Conservation (phyloP, 1,139 yeast species). For the Candida glucosophila region DNA sequence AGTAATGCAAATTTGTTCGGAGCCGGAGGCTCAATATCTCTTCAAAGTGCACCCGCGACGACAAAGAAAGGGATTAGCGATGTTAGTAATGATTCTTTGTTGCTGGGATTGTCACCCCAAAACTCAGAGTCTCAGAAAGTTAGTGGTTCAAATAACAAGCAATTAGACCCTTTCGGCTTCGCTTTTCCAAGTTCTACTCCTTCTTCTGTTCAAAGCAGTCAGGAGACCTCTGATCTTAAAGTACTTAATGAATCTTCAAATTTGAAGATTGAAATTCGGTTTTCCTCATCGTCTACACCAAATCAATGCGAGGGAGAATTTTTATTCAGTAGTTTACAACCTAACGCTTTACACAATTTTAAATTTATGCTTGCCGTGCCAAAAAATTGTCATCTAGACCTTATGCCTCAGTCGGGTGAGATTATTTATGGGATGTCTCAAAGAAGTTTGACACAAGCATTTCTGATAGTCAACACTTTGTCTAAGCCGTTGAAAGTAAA, state of each 20-base stretch:
- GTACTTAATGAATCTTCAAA: conserved; percentile 39
- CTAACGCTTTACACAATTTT: conserved; percentile 30
- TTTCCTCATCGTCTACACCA: conserved; percentile 26
- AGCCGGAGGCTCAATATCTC: conserved; percentile 36
- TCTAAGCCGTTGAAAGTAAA: conserved; percentile 56
- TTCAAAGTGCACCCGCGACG: conserved; percentile 16
- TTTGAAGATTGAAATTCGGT: conserved; percentile 45
- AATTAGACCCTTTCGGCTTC: conserved; percentile 45
- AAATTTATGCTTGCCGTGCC: conserved; percentile 81
- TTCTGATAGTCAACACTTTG: conserved; percentile 47
- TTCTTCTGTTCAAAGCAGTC: conserved; percentile 16
- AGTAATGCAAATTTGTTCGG: conserved; percentile 37
- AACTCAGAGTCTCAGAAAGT: conserved; percentile 41
- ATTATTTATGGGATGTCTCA: conserved; percentile 40
- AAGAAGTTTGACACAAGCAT: conserved; percentile 52
- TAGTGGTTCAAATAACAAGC: conserved; percentile 28
- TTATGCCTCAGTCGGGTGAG: conserved; percentile 65
- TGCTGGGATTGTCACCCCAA: conserved; percentile 40
- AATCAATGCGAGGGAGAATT: conserved; percentile 36
- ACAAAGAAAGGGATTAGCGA: conserved; percentile 3
- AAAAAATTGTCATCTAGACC: conserved; percentile 52
- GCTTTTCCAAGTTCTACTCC: conserved; percentile 37
- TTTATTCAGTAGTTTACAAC: conserved; percentile 33
- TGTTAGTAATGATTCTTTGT: conserved; percentile 27
- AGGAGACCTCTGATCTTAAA: conserved; percentile 8